Evolutionary conservation across 345 rosid genomes (phyloP).

Genomic region (Populus simonii): DNA sequence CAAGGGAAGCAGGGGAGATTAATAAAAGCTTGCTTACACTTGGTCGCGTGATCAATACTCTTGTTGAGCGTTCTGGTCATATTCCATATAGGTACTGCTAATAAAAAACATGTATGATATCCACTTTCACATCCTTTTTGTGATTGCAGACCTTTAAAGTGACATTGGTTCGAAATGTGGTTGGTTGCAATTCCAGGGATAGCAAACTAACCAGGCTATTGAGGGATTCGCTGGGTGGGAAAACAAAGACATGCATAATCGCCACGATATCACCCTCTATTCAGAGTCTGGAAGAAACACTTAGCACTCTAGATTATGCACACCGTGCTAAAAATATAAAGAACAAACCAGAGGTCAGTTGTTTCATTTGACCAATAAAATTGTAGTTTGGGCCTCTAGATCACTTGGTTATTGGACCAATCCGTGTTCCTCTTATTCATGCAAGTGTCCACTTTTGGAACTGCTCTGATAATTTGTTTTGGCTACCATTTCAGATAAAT

Average conservation of each 20-base stretch:
- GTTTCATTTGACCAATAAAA: background rate
- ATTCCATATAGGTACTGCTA: constrained; percentile 75
- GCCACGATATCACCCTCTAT: constrained; percentile 94
- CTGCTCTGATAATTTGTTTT: constrained; percentile 14
- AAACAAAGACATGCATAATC: constrained; percentile 97
- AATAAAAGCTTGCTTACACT: constrained; percentile 98
- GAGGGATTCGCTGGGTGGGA: constrained; percentile 98
- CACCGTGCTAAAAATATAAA: constrained; percentile 98
- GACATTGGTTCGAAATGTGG: constrained; percentile 8
- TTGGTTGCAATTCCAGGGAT: constrained; percentile 57
- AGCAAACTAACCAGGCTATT: constrained; percentile 91
- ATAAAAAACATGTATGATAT: background rate
- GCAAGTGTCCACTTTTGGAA: constrained; percentile 11
- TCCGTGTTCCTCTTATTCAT: constrained; percentile 3
- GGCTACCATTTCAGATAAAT: constrained; percentile 58
- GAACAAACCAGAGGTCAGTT: constrained; percentile 92
- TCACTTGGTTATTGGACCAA: constrained; percentile 10
- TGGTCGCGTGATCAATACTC: constrained; percentile 94
- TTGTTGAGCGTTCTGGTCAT: constrained; percentile 98
- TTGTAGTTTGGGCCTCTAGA: background rate
- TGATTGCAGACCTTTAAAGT: constrained; percentile 1
- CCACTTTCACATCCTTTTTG: constrained; percentile 4
- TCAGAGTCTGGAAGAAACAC: constrained; percentile 93
- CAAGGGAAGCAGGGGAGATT: constrained; percentile 99
- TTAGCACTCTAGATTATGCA: constrained; percentile 97